A percentile compares a stretch with the other conserved stretches of the same genome.
Conservation (phyloP, 106 monocot genomes). For the Dendrobium officinale region DNA sequence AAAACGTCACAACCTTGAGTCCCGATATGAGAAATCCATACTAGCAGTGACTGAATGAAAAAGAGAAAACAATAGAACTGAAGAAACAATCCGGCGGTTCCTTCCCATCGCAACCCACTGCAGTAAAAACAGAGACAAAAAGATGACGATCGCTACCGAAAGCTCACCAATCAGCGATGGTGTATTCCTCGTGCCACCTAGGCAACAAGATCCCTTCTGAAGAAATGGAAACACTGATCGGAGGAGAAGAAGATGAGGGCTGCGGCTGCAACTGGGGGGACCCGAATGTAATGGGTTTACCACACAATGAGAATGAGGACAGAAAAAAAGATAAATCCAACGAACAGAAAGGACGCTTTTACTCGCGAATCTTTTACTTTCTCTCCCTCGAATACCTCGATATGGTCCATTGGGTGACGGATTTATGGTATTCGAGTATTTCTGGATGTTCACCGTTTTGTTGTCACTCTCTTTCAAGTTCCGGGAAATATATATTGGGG, state of each 20-base stretch:
- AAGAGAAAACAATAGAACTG: neutral
- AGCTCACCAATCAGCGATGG: too few relatives aligned
- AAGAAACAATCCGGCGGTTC: neutral
- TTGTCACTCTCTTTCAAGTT: too few relatives aligned
- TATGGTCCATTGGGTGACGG: too few relatives aligned
- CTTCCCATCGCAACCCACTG: neutral
- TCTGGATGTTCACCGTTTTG: too few relatives aligned
- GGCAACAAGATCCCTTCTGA: too few relatives aligned
- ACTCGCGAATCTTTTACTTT: too few relatives aligned
- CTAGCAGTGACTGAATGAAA: neutral
- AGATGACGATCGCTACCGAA: too few relatives aligned
- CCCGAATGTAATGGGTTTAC: neutral
- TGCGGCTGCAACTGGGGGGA: neutral
- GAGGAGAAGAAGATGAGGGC: neutral
- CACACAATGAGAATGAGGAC: neutral
- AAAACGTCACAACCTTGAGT: neutral
- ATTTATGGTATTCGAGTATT: too few relatives aligned
- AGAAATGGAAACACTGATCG: neutral
- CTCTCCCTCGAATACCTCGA: too few relatives aligned
- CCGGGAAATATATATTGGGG: too few relatives aligned
- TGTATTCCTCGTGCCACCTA: too few relatives aligned
- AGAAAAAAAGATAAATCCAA: neutral
- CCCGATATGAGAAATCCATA: neutral
- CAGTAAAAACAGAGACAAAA: too few relatives aligned
- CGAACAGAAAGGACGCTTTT: neutral